phyloP scores from a whole-genome alignment of 2,329 filamentous ascomycete species.

The Madurella fahalii region DNA sequence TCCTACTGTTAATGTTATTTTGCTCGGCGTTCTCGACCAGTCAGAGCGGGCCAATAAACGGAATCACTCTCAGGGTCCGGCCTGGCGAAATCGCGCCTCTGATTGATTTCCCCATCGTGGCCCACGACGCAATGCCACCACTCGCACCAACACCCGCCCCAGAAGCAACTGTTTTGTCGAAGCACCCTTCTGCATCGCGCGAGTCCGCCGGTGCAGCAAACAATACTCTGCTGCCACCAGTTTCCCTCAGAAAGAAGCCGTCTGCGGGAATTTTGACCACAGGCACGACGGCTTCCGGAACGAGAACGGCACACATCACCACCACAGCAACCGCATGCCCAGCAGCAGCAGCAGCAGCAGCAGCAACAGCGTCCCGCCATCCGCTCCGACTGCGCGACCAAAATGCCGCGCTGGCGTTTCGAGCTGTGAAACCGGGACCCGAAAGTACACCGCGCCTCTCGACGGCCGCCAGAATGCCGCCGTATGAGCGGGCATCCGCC shows the following conservation, averaged over 20 bases:
- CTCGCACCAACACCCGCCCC: background rate
- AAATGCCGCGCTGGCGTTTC: conserved; percentile 35
- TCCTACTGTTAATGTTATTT: conserved; percentile 9
- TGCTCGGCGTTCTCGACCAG: conserved; percentile 20
- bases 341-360: background rate
- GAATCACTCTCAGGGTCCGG: conserved; percentile 25
- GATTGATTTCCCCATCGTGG: conserved; percentile 7
- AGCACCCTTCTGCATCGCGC: conserved; percentile 2
- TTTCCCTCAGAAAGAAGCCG: conserved; percentile 16
- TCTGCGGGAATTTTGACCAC: conserved; percentile 28
- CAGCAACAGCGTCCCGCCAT: conserved; percentile 18
- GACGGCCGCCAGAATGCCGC: conserved; percentile 32
- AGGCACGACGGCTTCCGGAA: conserved; percentile 20
- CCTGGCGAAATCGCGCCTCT: conserved; percentile 6
- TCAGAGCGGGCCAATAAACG: conserved; percentile 21
- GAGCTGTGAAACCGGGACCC: conserved; percentile 28
- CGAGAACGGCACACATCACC: conserved; percentile 23
- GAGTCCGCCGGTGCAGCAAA: conserved; percentile 1
- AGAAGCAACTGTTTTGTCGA: conserved; percentile 6
- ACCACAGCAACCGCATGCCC: conserved; percentile 17
- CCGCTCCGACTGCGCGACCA: conserved; percentile 33
- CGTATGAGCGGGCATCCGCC: conserved; percentile 30
- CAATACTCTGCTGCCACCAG: background rate
- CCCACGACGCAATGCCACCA: conserved; percentile 19
- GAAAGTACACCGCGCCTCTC: conserved; percentile 14